Base-by-base conservation (phyloP, 1,284 basidiomycete genomes). In the Austropuccinia psidii region DNA sequence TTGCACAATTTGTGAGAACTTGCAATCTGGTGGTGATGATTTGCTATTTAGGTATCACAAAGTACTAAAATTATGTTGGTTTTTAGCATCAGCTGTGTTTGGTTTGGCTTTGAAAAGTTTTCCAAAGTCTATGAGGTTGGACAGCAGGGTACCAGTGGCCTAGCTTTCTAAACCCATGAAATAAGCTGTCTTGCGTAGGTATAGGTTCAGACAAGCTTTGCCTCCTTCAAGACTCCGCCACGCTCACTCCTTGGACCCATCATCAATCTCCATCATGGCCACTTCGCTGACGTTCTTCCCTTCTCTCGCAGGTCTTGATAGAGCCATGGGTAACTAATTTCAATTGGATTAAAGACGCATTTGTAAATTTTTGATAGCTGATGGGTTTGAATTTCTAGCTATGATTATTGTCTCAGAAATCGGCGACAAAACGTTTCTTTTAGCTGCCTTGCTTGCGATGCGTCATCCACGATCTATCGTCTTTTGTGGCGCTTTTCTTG, bases 401-500 rank as follows among this genome's bases (percentile, higher is more conserved):
- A 49, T 60, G 29, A 35, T 45, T n/a, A 66, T 79, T 74, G 79
- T 83, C 43, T 82, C 80, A 17, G 82, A 83, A 75, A 80, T 83
- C 76, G 94, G 95, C 57, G 96, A 98, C 87, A 98, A 98, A 82
- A 98, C 95, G 0, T 98, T 98, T 80, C 87, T 98, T 75, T 97
- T 98, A 58, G 85, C 95, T 27, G 96, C 95, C 73, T 94, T 99
- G 78, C 89, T 99, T 77, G 91, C 95, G 9, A 95, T 96, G 87
- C 89, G 93, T 2, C 93, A 97, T 80, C 87, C 91, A 0, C 88
- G 93, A 15, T 79, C 89, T 55, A 83, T 89, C 70, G 93, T 98
- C 68, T 98, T 98, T 80, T 84, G 85, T 0, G 95, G 95, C 58
- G 93, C 94, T 1, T 90, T 98, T 78, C 85, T 86, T 29, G 91